Percentiles rank a stretch among this genome's conserved stretches.
phyloP scores from a whole-genome alignment of 2,329 filamentous ascomycete genomes.

The Chaetomiaceae sp. region DNA sequence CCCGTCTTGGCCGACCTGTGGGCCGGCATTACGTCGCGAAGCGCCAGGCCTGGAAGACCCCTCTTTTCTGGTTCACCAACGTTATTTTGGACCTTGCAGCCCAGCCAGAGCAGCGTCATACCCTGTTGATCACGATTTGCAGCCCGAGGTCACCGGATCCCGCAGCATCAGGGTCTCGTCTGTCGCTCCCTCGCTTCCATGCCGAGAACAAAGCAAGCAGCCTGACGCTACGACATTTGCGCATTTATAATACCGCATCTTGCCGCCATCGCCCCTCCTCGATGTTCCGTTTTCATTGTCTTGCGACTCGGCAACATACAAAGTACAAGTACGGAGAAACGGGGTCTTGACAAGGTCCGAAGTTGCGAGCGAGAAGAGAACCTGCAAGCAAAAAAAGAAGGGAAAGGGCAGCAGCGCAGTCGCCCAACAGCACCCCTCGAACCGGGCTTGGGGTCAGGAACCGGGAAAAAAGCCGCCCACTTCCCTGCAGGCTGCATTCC shows the following conservation, averaged over 20 bases:
- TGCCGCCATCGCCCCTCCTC: too few species aligned
- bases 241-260: background rate
- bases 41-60: slow-evolving; percentile 7
- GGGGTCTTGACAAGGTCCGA: too few species aligned
- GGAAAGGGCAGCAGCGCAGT: too few species aligned
- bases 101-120: slow-evolving; percentile 22
- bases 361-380: too few species aligned
- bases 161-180: too few species aligned
- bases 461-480: slow-evolving; percentile 8
- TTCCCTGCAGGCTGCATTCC: slow-evolving; percentile 3
- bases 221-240: background rate
- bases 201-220: slow-evolving; percentile 9
- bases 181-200: background rate
- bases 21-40: slow-evolving; percentile 19
- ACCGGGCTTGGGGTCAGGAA: slow-evolving; percentile 1
- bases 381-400: background rate
- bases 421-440: slow-evolving; percentile 1
- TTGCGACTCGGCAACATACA: background rate
- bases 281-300: background rate
- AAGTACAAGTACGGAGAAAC: too few species aligned
- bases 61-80: slow-evolving; percentile 10
- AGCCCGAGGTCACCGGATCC: slow-evolving; percentile 12
- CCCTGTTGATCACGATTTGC: slow-evolving; percentile 24
- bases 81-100: slow-evolving; percentile 12
- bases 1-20: slow-evolving; percentile 15